phyloP scores from a whole-genome alignment of 305 asterid species.

The Fraxinus dipetala region DNA sequence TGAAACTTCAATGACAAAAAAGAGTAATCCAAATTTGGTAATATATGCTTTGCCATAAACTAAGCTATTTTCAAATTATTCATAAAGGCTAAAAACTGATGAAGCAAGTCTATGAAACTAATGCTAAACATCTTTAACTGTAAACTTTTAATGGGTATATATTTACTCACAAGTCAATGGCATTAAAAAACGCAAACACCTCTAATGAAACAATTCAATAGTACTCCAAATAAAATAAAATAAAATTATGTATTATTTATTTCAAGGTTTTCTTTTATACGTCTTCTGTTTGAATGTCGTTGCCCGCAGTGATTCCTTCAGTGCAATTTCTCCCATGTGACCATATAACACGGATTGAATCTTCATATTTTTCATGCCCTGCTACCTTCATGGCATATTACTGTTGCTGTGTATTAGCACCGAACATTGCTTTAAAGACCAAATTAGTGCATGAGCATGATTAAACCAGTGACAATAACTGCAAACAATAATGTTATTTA shows the following conservation, averaged over 20 bases:
- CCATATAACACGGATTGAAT: neutral
- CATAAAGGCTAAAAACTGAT: neutral
- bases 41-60: slow-evolving; percentile 1
- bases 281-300: neutral
- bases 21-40: neutral
- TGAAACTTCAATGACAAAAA: neutral
- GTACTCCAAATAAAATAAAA: neutral
- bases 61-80: neutral
- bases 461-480: neutral
- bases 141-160: neutral
- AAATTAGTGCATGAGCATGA: neutral
- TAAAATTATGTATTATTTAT: neutral
- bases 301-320: neutral
- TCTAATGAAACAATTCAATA: neutral
- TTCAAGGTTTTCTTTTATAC: neutral
- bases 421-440: neutral
- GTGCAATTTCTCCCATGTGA: neutral
- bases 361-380: neutral
- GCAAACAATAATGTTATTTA: neutral
- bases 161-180: neutral
- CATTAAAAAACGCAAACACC: neutral
- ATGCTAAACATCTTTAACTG: slow-evolving; percentile 5
- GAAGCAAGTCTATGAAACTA: slow-evolving; percentile 1
- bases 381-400: neutral
- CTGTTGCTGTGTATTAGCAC: neutral